Base-by-base conservation (phyloP, 139 green algal genomes). In the Micractinium sp. region DNA sequence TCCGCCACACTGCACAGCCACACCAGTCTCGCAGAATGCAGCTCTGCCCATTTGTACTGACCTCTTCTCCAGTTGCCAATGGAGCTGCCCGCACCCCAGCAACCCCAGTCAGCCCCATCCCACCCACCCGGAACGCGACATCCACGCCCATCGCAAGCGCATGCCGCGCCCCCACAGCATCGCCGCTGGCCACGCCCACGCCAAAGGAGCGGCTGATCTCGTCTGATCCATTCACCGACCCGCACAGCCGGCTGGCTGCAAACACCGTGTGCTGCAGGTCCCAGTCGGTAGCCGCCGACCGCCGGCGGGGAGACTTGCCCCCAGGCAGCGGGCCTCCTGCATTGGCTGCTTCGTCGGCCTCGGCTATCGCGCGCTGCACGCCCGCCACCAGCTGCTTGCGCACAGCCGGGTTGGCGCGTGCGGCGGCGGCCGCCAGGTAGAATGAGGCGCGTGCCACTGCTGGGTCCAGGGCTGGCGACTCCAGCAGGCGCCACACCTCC, bases 111-210 rank as follows among this genome's bases (percentile, higher is more conserved):
- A 9, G 7, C 47, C 47, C 47, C 47, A 56, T 9, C 47, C 63
- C 63, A 31, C 75, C 81, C 74, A 91, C 87, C 84, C 94, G 91
- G 3, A 89, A 85, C 0, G 94, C 94, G 39, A 93, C 92, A 16
- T 93, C 81, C 1, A 91, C 89, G 29, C 92, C 94, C 81, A 97
- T 81, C 0, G 95, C 95, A 71, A 97, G 82, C 22, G 95, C 94
- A 85, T 98, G 95, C 23, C 95, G 88, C 22, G 94, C 94, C 35
- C 94, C 95, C 67, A 95, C 75, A 0, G 94, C 74, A 82, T 98
- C 95, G 27, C 87, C 82, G 81, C 90, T 95, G 81, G 90, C 88
- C 41, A 96, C 90, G 19, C 92, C 93, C 39, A 82, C 76, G 41
- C 91, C 91, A 87, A 83, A 87, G 0, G 90, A 80, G 38, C 74